These are phyloP conservation scores for Fusarium armeniacum DNA, from an alignment of 2,329 filamentous ascomycete species.

Conservation along the genomic window DNA sequence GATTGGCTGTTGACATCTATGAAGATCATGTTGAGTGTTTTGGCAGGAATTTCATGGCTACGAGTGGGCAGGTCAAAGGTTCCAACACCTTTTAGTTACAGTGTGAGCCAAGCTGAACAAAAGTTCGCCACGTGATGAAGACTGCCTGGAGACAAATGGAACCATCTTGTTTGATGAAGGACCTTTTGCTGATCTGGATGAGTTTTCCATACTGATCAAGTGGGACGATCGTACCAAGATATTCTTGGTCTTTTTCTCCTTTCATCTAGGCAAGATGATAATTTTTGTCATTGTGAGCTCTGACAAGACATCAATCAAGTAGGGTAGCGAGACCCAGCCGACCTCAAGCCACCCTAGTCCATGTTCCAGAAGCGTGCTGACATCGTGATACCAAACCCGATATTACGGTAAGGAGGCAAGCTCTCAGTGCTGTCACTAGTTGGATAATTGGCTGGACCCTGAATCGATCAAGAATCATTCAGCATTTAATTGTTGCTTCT, in stretches of 20 bases:
- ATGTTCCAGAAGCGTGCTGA: conserved; percentile 29
- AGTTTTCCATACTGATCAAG: conserved; percentile 3
- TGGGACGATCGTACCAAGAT: conserved; percentile 17
- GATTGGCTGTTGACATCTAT: neutral
- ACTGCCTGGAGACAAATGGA: conserved; percentile 25
- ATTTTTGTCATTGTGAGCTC: neutral
- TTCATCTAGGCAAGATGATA: neutral
- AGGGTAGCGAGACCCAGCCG: neutral
- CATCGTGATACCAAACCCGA: conserved; percentile 10
- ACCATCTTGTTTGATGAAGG: conserved; percentile 26
- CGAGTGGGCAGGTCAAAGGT: conserved; percentile 39
- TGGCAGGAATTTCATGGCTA: conserved; percentile 22
- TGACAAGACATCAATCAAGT: neutral
- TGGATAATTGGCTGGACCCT: conserved; percentile 25
- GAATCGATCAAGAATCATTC: conserved; percentile 14
- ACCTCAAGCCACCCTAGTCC: neutral
- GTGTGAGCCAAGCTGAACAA: conserved; percentile 31
- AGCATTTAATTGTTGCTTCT: conserved; percentile 13
- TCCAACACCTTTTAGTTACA: conserved; percentile 30
- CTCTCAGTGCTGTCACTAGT: neutral
- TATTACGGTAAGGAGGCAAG: conserved; percentile 9
- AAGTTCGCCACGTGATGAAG: conserved; percentile 39
- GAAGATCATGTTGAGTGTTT: neutral
- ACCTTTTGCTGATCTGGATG: conserved; percentile 32
- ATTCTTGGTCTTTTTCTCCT: neutral